A percentile compares a stretch with the other conserved stretches of the same genome.
phyloP scores from a whole-genome alignment of 768 basidiomycete genomes.

The Suillus subalutaceus region DNA sequence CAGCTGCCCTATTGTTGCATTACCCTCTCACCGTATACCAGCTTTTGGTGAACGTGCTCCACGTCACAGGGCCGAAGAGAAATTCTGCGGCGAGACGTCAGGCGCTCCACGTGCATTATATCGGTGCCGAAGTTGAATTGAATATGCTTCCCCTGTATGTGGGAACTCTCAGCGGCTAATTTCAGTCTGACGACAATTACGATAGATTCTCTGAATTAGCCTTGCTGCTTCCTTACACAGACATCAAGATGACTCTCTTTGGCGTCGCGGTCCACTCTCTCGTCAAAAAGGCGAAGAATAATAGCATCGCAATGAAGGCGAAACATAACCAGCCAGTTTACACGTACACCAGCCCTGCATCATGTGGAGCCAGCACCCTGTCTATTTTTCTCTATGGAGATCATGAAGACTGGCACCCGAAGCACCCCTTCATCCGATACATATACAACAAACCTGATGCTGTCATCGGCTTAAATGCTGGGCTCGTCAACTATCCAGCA shows the following conservation, averaged over 20 bases:
- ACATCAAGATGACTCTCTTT: slow-evolving; percentile 45
- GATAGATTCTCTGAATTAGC: slow-evolving; percentile 50
- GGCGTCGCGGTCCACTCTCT: slow-evolving; percentile 36
- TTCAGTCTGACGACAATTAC: slow-evolving; percentile 6
- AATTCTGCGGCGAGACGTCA: slow-evolving; percentile 27
- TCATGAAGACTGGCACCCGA: slow-evolving; percentile 28
- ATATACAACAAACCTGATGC: slow-evolving; percentile 38
- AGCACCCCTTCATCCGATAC: slow-evolving; percentile 19
- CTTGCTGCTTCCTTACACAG: slow-evolving; percentile 46
- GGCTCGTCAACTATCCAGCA: slow-evolving; percentile 35
- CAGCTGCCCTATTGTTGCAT: slow-evolving; percentile 45
- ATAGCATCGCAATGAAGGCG: slow-evolving; percentile 35
- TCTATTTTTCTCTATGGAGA: slow-evolving; percentile 38
- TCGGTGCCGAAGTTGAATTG: slow-evolving; percentile 44
- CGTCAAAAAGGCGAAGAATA: slow-evolving; percentile 33
- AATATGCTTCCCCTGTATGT: slow-evolving; percentile 44
- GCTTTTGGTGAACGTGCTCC: slow-evolving; percentile 38
- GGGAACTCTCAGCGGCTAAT: background rate
- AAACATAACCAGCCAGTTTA: slow-evolving; percentile 33
- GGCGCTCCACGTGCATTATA: slow-evolving; percentile 36
- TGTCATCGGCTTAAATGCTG: slow-evolving; percentile 45
- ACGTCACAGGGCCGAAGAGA: slow-evolving; percentile 28
- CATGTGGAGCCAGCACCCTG: slow-evolving; percentile 41
- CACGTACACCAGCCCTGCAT: slow-evolving; percentile 38
- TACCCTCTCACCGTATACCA: slow-evolving; percentile 46